phyloP scores from a whole-genome alignment of 192 early-diverging fungal species.

The Coemansia pectinata region DNA sequence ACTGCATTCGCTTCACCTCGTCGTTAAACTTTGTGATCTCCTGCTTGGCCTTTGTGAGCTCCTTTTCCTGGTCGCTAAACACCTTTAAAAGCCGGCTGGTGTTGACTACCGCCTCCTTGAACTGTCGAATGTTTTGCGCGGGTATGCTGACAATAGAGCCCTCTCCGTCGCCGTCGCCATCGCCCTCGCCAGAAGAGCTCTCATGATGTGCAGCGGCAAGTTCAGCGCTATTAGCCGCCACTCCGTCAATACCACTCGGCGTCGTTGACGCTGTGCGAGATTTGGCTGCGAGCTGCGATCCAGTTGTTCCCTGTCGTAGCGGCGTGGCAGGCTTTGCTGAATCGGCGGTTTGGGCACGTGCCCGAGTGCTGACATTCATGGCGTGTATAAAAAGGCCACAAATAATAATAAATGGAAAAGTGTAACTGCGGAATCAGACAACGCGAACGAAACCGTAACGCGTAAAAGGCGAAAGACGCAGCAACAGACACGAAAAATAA shows the following conservation, averaged over 20 bases:
- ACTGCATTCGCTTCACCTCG: conserved; percentile 25
- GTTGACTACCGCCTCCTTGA: conserved; percentile 54
- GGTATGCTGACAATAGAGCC: conserved; percentile 33
- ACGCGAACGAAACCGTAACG: conserved; percentile 4
- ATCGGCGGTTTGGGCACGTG: conserved; percentile 31
- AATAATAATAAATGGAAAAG: conserved; percentile 4
- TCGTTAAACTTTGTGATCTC: conserved; percentile 41
- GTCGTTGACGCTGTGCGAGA: conserved; percentile 2
- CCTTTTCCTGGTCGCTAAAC: conserved; percentile 53
- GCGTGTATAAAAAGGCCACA: neutral
- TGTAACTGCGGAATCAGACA: conserved; percentile 3
- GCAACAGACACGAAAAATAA: neutral
- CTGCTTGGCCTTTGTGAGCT: conserved; percentile 40
- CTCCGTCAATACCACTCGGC: neutral
- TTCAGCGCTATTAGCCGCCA: neutral
- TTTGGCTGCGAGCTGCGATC: conserved; percentile 1
- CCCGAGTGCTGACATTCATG: conserved; percentile 47
- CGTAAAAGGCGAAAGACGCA: neutral
- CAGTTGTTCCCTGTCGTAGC: neutral
- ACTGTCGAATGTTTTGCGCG: conserved; percentile 44
- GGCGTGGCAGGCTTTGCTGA: conserved; percentile 7
- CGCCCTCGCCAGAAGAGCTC: conserved; percentile 8
- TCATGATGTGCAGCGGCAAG: neutral
- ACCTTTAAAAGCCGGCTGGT: conserved; percentile 51
- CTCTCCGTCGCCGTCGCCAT: neutral